Evolutionary conservation across 2,329 filamentous ascomycete genomes (phyloP).

Genomic region (Pestalotiopsis sp.): DNA sequence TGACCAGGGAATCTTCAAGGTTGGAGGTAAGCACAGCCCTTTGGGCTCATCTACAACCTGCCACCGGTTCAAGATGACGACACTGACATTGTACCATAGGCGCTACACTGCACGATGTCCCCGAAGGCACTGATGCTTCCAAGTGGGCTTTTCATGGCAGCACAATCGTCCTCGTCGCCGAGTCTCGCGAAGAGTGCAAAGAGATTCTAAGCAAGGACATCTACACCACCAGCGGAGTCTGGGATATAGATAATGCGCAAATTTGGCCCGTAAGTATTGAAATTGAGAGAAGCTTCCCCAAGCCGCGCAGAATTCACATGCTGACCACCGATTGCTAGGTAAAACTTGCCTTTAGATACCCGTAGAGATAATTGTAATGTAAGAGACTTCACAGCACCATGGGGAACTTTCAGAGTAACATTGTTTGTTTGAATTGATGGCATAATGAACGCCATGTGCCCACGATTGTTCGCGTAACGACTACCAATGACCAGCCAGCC

Average conservation of each 20-base stretch:
- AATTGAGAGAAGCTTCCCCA: not conserved
- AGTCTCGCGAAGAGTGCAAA: constrained; percentile 68
- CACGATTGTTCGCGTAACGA: not conserved
- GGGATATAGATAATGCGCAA: constrained; percentile 72
- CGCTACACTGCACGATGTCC: constrained; percentile 65
- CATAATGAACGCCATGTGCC: not conserved
- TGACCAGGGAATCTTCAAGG: constrained; percentile 58
- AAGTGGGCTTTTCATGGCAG: constrained; percentile 74
- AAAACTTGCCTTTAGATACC: constrained; percentile 41
- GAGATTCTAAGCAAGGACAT: constrained; percentile 69
- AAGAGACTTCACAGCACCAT: no score
- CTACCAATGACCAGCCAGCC: not conserved
- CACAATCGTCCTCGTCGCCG: constrained; percentile 66
- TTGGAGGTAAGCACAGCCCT: constrained; percentile 56
- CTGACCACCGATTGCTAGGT: constrained; percentile 25
- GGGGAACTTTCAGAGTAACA: no score
- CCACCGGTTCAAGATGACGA: constrained; percentile 11
- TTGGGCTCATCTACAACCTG: not conserved
- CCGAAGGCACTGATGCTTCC: constrained; percentile 57
- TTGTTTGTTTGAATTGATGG: constrained; percentile 13
- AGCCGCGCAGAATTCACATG: not conserved
- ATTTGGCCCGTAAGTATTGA: constrained; percentile 45
- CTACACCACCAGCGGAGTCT: constrained; percentile 71
- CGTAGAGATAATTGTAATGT: constrained; percentile 14
- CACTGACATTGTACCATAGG: constrained; percentile 38